Percentiles rank a stretch among this genome's conserved stretches.
Conservation (phyloP, 495 filamentous ascomycete species). For the Tuber brumale region DNA sequence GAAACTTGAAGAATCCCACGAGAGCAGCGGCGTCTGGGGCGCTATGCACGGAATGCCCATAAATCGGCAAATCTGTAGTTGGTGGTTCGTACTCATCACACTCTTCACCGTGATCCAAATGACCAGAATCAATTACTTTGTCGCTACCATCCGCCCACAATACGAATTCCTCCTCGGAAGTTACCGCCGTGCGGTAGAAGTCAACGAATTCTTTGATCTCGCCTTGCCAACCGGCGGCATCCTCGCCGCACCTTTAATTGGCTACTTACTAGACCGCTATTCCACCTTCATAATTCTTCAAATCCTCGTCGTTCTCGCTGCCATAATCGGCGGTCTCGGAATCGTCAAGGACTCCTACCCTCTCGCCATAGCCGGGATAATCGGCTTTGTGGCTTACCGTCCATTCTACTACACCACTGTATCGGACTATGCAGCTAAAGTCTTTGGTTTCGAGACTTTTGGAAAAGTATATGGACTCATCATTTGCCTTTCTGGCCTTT, state of each 20-base stretch:
- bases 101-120: conserved; percentile 59
- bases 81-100: conserved; percentile 84
- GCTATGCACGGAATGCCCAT: conserved; percentile 73
- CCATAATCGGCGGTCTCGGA: conserved; percentile 71
- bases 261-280: conserved; percentile 68
- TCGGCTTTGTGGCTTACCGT: conserved; percentile 70
- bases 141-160: conserved; percentile 80
- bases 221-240: conserved; percentile 83
- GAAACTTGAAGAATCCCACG: conserved; percentile 55
- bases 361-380: conserved; percentile 72
- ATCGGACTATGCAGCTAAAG: conserved; percentile 84
- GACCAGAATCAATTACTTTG: conserved; percentile 93
- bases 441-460: conserved; percentile 93
- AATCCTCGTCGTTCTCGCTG: conserved; percentile 64
- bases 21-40: conserved; percentile 74
- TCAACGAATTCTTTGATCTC: conserved; percentile 85
- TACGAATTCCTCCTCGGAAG: conserved; percentile 70
- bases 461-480: conserved; percentile 93
- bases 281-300: conserved; percentile 68
- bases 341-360: conserved; percentile 58
- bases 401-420: conserved; percentile 73
- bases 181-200: conserved; percentile 51
- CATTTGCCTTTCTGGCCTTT: conserved; percentile 78
- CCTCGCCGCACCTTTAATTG: conserved; percentile 79
- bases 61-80: conserved; percentile 64